These are phyloP conservation scores for Angomonas ambiguus DNA, from an alignment of 208 protist genomes.

Conservation along the genomic window DNA sequence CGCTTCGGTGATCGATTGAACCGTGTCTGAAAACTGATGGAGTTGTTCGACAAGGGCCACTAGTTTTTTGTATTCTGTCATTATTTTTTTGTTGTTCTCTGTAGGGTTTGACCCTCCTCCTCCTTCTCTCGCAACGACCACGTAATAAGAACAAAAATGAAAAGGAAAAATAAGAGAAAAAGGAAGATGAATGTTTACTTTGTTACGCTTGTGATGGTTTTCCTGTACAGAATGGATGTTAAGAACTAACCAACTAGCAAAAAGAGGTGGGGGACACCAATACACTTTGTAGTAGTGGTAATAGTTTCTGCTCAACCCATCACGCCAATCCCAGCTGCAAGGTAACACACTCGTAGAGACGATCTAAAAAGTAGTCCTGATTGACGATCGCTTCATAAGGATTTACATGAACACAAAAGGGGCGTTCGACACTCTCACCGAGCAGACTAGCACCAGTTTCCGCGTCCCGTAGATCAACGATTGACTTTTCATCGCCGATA, in stretches of 20 bases:
- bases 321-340: conserved; percentile 25
- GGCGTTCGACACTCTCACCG: conserved; percentile 37
- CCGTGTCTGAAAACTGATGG: conserved; percentile 15
- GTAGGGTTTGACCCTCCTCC: too few species aligned
- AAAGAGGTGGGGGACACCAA: conserved; percentile 10
- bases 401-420: conserved; percentile 74
- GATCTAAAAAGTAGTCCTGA: conserved; percentile 79
- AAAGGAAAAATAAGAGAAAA: neutral
- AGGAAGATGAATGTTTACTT: neutral
- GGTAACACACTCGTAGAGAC: conserved; percentile 33
- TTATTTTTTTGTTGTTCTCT: too few species aligned
- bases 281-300: conserved; percentile 8
- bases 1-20: neutral
- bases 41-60: conserved; percentile 31
- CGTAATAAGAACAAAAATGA: neutral
- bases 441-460: conserved; percentile 34
- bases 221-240: too few species aligned
- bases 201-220: neutral
- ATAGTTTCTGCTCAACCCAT: neutral
- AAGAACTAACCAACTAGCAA: conserved; percentile 7
- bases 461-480: conserved; percentile 78
- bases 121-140: too few species aligned
- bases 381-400: conserved; percentile 79
- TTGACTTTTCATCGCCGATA: conserved; percentile 76
- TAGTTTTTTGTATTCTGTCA: conserved; percentile 78